Conservation (phyloP, 441 rosid species). For the Dalechampia spathulata region DNA sequence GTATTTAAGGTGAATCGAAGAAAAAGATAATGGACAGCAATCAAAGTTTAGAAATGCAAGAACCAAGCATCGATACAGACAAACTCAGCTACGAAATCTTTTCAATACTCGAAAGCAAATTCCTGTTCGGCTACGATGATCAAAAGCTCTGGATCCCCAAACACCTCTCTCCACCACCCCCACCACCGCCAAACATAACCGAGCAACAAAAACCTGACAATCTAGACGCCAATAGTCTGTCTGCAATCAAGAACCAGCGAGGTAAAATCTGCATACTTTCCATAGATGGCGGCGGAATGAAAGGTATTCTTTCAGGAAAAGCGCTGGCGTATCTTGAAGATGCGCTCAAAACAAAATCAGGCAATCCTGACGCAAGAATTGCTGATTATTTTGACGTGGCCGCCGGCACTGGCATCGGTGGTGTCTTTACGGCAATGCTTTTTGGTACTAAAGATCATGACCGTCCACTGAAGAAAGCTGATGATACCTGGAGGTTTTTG, state of each 20-base stretch:
- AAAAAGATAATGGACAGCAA: constrained; percentile 22
- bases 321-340: constrained; percentile 73
- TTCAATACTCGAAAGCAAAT: constrained; percentile 85
- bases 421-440: constrained; percentile 82
- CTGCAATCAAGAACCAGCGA: constrained; percentile 73
- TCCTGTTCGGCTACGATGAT: constrained; percentile 82
- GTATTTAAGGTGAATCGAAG: too few species aligned
- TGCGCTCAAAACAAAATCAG: constrained; percentile 68
- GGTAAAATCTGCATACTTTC: constrained; percentile 80
- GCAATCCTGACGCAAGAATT: constrained; percentile 76
- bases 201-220: constrained; percentile 30
- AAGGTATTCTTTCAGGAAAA: constrained; percentile 77
- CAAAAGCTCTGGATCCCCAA: constrained; percentile 75
- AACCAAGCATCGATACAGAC: constrained; percentile 90
- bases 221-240: constrained; percentile 10
- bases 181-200: too few species aligned
- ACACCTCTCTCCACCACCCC: constrained; percentile 32
- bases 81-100: constrained; percentile 95
- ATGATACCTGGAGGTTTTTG: constrained; percentile 79
- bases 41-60: constrained; percentile 55
- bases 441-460: constrained; percentile 59
- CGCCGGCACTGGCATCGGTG: constrained; percentile 86
- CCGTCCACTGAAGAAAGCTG: constrained; percentile 69
- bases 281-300: constrained; percentile 81
- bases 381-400: constrained; percentile 90